Conservation (phyloP, 805 yeast species). For the Candida quercuum region DNA sequence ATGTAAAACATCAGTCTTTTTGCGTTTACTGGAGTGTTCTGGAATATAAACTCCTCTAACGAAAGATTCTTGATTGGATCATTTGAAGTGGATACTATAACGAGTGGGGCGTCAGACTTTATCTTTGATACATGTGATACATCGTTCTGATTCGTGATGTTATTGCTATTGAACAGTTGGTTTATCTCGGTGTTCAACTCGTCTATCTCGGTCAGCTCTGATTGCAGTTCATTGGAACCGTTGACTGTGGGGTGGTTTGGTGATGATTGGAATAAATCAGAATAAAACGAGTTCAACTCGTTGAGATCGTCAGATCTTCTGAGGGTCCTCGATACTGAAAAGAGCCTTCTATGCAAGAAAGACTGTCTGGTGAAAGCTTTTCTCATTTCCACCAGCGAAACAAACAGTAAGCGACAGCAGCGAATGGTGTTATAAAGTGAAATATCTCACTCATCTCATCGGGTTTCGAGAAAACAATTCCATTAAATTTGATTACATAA, state of each 20-base stretch:
- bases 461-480: too few species aligned
- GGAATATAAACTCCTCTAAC: slow-evolving; percentile 73
- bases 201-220: slow-evolving; percentile 23
- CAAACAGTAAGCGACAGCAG: too few species aligned
- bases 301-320: slow-evolving; percentile 20
- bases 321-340: slow-evolving; percentile 4
- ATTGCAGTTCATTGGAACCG: not conserved
- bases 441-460: too few species aligned
- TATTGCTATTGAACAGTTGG: slow-evolving; percentile 22
- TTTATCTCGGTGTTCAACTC: slow-evolving; percentile 29
- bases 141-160: not conserved
- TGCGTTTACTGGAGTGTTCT: slow-evolving; percentile 45
- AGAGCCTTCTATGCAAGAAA: slow-evolving; percentile 5
- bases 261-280: slow-evolving; percentile 24
- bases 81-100: slow-evolving; percentile 50
- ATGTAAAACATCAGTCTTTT: slow-evolving; percentile 66
- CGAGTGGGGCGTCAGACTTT: slow-evolving; percentile 35
- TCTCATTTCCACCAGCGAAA: too few species aligned
- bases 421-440: too few species aligned
- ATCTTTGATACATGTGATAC: slow-evolving; percentile 21
- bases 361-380: too few species aligned
- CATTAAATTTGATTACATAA: too few species aligned
- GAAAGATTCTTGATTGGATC: slow-evolving; percentile 79
- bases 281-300: slow-evolving; percentile 30
- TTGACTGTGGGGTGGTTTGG: not conserved